Evolutionary conservation across 768 basidiomycete genomes (phyloP), one percentile per base, ranked within the genome.

Genomic region (Podaxis sp.): DNA sequence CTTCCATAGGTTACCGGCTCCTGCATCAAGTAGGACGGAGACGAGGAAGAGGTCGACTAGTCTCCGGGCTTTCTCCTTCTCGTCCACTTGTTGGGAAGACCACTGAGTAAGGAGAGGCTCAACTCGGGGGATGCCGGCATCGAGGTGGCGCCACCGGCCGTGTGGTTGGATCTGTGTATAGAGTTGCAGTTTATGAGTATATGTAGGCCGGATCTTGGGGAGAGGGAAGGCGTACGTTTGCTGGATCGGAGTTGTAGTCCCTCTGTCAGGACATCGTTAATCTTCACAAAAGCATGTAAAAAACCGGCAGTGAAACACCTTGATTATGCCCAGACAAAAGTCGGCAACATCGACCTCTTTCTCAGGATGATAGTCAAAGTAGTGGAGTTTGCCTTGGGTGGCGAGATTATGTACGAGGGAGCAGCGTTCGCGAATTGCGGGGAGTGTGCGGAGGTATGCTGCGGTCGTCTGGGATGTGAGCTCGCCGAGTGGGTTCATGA

Each of bases 21-120:
- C 96, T 0, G 96, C 96, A 68, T 99, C 96, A 39, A 99, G 86
- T 13, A 99, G 82, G 7, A 99, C 96, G 11, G 94, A 95, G 33
- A 93, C 90, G 24, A 89, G 77, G 77, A 95, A 96, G 44, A 97
- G 84, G 75, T 99, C 96, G 71, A 99, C 81, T 38, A 94, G 80
- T 1, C 94, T 84, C 63, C 87, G 85, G 57, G 87, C 83, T 48
- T 84, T 82, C 69, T 95, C 88, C 58, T 79, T 84, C 1, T 70
- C 63, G 67, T 84, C 81, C 4, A 83, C 77, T 2, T 77, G 61
- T 0, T 75, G 71, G 0, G 76, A 65, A 0, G 77, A 74, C 92
- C 92, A 93, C 46, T 79, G 74, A 0, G 72, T 68, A 19, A 92
- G 73, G 52, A 95, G 82, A 49, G 93, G 89, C 28, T 83, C 76